A percentile compares a stretch with the other conserved stretches of the same genome.
Conservation (phyloP, 768 basidiomycete species). For the Neoboletus magnificus region DNA sequence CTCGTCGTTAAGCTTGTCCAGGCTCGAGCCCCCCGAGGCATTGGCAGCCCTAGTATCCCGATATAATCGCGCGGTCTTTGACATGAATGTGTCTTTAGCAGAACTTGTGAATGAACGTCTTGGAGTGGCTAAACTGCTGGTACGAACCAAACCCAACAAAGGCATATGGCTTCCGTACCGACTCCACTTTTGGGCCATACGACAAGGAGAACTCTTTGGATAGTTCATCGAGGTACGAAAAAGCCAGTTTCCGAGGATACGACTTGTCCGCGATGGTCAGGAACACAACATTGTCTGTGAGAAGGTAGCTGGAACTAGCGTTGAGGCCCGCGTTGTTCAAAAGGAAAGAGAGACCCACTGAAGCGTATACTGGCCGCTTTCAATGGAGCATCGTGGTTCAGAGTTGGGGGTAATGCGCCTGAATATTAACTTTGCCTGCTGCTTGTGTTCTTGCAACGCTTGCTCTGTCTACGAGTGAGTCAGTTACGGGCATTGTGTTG, state of each 20-base stretch:
- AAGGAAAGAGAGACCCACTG: constrained; percentile 60
- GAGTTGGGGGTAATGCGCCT: constrained; percentile 90
- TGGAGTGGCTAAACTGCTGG: not conserved
- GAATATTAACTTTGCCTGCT: constrained; percentile 96
- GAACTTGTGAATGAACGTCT: constrained; percentile 3
- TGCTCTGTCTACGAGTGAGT: constrained; percentile 73
- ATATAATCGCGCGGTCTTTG: constrained; percentile 93
- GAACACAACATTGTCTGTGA: constrained; percentile 91
- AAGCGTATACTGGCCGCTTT: constrained; percentile 91
- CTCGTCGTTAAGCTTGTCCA: constrained; percentile 93
- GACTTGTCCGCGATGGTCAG: constrained; percentile 95
- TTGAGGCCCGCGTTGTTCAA: constrained; percentile 2
- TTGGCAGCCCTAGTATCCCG: constrained; percentile 86
- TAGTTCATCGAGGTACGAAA: constrained; percentile 95
- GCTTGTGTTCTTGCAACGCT: constrained; percentile 94
- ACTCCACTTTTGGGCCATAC: constrained; percentile 92
- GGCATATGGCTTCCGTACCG: constrained; percentile 93
- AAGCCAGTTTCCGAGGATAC: constrained; percentile 94
- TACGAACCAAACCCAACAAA: constrained; percentile 93
- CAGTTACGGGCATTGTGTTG: not conserved
- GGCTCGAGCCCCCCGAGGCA: constrained; percentile 57
- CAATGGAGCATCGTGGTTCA: constrained; percentile 95
- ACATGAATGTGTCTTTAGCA: constrained; percentile 91
- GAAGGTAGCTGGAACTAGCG: constrained; percentile 72
- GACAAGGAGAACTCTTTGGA: constrained; percentile 92